phyloP scores from a whole-genome alignment of 495 filamentous ascomycete species.

The Monascus purpureus region DNA sequence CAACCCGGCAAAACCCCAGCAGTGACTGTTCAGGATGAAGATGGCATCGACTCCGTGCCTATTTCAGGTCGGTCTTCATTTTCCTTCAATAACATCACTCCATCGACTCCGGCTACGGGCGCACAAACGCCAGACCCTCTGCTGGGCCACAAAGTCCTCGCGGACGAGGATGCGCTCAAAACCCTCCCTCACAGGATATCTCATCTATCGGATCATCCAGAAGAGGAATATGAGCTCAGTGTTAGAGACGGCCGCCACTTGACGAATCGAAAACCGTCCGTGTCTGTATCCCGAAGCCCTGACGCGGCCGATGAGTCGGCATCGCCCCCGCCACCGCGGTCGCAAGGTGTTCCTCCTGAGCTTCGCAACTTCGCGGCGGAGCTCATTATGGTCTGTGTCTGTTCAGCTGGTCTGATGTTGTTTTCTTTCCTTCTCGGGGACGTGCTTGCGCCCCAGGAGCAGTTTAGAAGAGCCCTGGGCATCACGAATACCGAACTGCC shows the following conservation, averaged over 20 bases:
- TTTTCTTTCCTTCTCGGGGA: slow-evolving; percentile 32
- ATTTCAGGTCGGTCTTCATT: slow-evolving; percentile 4
- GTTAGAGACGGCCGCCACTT: neutral
- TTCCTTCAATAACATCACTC: slow-evolving; percentile 1
- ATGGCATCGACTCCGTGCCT: slow-evolving; percentile 1
- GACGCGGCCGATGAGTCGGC: slow-evolving; percentile 1
- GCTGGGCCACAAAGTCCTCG: slow-evolving; percentile 1
- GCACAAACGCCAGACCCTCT: slow-evolving; percentile 7
- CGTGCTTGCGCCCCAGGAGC: slow-evolving; percentile 22
- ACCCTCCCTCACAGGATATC: slow-evolving; percentile 2
- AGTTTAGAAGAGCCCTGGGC: slow-evolving; percentile 18
- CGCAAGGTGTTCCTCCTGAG: slow-evolving; percentile 24
- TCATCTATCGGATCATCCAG: neutral
- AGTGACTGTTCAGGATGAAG: too few species aligned
- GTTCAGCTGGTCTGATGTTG: slow-evolving; percentile 31
- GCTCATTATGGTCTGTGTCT: slow-evolving; percentile 28
- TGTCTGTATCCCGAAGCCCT: neutral
- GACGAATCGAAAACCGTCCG: neutral
- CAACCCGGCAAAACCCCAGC: too few species aligned
- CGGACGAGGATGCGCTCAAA: slow-evolving; percentile 1
- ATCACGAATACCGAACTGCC: slow-evolving; percentile 25
- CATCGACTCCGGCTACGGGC: slow-evolving; percentile 6
- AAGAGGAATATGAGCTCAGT: slow-evolving; percentile 1
- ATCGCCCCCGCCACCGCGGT: slow-evolving; percentile 1
- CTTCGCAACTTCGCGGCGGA: slow-evolving; percentile 20